Base-by-base conservation (phyloP, 345 rosid genomes). In the Dimocarpus longan region DNA sequence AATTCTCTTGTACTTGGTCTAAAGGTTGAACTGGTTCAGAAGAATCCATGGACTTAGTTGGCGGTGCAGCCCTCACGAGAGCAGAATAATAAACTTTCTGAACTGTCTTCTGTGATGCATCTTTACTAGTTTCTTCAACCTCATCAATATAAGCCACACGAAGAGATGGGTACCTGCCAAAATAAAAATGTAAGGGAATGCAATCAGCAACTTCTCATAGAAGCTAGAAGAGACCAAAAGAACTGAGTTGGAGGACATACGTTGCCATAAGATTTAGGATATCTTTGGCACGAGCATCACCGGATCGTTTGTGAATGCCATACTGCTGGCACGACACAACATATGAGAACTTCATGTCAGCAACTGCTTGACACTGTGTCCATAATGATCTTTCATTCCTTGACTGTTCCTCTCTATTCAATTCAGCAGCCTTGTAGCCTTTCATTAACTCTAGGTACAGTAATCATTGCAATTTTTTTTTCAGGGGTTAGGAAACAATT, bases 311-410 rank as follows among this genome's bases (percentile, higher is more conserved):
- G 10, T 92, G 89, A 76, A 87, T 86, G 77, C 98, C 91, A 82
- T 93, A 93, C 42, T 86, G 87, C 80, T 93, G 98, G 79, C 94
- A 92, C 12, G 96, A 92, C 72, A 93, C 91, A 76, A 93, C 94
- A 85, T 88, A 93, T 9, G 93, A 85, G 86, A 93, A 93, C 84
- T 93, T 93, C 94, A 93, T 86, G 84, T 90, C 95, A 22, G 96
- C 88, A 60, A 92, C 88, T 40, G 92, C 94, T 82, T 93, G 96
- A 87, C 96, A 92, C 65, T 90, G 92, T 63, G 91, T 89, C 87
- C 87, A 84, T 28, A 90, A 81, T 32, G 93, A 90, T 80, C 86
- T 84, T 76, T 83, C 91, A 11, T 90, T 89, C 85, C 80, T 88
- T 70, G 88, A 88, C 73, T 81, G 85, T 85, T 87, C 90, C 64